Evolutionary conservation across 257 asterid genomes (phyloP), one percentile per base, ranked within the genome.

Genomic region (Nicotiana paniculata): DNA sequence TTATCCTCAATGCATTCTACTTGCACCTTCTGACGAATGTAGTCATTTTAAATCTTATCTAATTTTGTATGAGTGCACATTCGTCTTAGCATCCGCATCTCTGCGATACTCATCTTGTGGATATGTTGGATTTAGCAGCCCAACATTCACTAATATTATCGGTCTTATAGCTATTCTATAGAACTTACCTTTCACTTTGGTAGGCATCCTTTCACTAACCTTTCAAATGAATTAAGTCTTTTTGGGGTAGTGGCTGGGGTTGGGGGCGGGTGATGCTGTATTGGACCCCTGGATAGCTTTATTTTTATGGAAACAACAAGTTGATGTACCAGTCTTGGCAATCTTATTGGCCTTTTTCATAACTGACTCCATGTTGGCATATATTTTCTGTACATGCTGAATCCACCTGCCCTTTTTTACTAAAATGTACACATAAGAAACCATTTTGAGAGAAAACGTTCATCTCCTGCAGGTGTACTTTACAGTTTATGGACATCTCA

Each of bases 401-500:
- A 48, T 74, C 62, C 26, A 74, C n/a, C 30, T 26, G 26, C 62
- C 79, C 1, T 46, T 13, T 46, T 70, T 24, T 53, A 18, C 26
- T 74, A 43, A 74, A 46, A 74, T 74, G 1, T 74, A 13, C 43
- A 26, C 78, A 35, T 68, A 21, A 72, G 9, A 24, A 74, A 74
- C 51, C 12, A 16, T 37, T 26, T 59, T 87, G 85, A 88, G 53
- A 70, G 46, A 80, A 82, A 57, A 8, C 77, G 67, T 84, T 78
- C 79, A 77, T 67, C 58, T n/a, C 84, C 61, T 90, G 86, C 88
- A 96, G 99, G 99, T 96, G 5, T 96, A 94, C 90, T 96, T 96
- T 83, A 86, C 98, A 46, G 98, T 96, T 83, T 96, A 96, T 88
- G 98, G 97, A 55, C 91, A 93, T 79, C 96, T 96, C 69, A 96